Evolutionary conservation across 192 early-diverging fungal genomes (phyloP), one percentile per base, ranked within the genome.

Genomic region (Linnemannia elongata): DNA sequence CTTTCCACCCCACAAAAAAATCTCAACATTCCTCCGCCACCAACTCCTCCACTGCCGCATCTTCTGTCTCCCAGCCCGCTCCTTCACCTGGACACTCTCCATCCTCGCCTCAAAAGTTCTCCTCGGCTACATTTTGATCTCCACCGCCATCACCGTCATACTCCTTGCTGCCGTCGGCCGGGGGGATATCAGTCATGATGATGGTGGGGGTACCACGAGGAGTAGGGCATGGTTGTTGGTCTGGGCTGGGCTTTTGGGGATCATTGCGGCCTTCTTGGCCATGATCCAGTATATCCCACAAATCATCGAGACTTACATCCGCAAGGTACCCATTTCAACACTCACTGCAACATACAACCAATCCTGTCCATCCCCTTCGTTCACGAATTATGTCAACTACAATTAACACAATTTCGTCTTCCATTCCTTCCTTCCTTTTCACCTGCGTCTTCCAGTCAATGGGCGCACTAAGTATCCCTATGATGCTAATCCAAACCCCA

Each of bases 201-300:
- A 17, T 38, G 10, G 17, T 24, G 42, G 24, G 42, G 12, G 45
- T n/a, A 9, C 6, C 22, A 39, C 38, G 38, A 22, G n/a, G 27
- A 78, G 27, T 24, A 80, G 73, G 30, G 78, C 66, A 6, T 80
- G 74, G 76, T 69, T 80, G 5, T 13, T 87, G 45, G 18, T 77
- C 22, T 96, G 94, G 94, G 95, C 94, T 33, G 93, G 91, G 6
- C 90, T 94, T 69, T 88, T 95, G 41, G 94, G 95, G 15, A 74
- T 95, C 47, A 88, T 91, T n/a, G 93, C 93, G 55, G 90, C 94
- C 85, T 76, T 94, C 12, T 84, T 95, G 69, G 92, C 94, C 18
- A 94, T 96, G 79, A 90, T 97, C 70, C 96, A 97, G 89, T 98
- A 95, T 82, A 77, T 98, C 47, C 98, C 98, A 35, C 98, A 99